These are phyloP conservation scores for Trichoderma orchidacearum DNA, from an alignment of 495 filamentous ascomycete species.

Conservation along the genomic window DNA sequence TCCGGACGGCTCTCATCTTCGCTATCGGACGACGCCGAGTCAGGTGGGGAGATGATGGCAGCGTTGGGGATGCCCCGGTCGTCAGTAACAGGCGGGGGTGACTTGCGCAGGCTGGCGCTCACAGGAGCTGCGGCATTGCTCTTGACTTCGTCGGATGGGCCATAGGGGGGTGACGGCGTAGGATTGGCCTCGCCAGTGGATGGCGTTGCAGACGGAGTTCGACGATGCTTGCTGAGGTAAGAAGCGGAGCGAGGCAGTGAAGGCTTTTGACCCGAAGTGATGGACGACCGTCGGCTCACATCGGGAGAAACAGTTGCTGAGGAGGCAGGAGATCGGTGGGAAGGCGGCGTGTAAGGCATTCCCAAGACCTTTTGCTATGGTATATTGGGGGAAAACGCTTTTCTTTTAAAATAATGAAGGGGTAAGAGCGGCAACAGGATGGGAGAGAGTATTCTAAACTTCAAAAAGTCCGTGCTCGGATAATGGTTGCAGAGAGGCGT, in stretches of 20 bases:
- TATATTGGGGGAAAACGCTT: not conserved
- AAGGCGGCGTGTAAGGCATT: conserved; percentile 94
- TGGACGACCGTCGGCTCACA: conserved; percentile 42
- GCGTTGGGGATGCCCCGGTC: conserved; percentile 56
- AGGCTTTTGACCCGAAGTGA: conserved; percentile 34
- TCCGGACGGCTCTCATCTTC: conserved; percentile 62
- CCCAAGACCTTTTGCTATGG: conserved; percentile 8
- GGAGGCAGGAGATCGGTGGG: conserved; percentile 64
- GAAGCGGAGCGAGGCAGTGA: conserved; percentile 59
- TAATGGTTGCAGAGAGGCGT: not conserved
- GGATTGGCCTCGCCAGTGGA: not conserved
- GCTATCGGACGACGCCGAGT: conserved; percentile 61
- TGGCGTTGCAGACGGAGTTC: conserved; percentile 24
- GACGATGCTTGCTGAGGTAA: conserved; percentile 49
- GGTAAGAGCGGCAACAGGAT: not conserved
- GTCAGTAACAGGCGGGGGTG: conserved; percentile 62
- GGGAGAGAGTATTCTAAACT: not conserved
- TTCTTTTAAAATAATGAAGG: not conserved
- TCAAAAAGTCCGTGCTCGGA: not conserved
- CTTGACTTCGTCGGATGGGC: conserved; percentile 58
- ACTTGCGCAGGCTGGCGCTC: conserved; percentile 52
- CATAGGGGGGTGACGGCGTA: conserved; percentile 51
- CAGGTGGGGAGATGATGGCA: conserved; percentile 77
- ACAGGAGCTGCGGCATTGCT: conserved; percentile 33
- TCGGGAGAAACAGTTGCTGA: conserved; percentile 50